Conservation (phyloP, 2,329 filamentous ascomycete genomes). For the Exophiala mesophila region DNA sequence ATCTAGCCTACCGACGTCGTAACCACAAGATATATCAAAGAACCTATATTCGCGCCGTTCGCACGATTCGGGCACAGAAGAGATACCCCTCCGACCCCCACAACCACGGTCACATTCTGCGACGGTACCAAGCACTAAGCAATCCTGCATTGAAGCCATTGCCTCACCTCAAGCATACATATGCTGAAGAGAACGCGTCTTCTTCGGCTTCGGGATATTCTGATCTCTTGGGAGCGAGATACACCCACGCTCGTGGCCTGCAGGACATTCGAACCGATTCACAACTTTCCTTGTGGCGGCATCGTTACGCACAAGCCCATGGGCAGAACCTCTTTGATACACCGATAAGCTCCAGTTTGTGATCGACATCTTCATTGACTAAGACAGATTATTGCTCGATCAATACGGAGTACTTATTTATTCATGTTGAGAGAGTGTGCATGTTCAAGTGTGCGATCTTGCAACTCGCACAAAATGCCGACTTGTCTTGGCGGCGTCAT, state of each 20-base stretch:
- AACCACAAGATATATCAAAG: neutral
- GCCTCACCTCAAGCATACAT: neutral
- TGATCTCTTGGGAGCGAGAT: neutral
- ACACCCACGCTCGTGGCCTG: neutral
- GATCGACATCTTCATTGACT: too few relatives aligned
- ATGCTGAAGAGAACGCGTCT: neutral
- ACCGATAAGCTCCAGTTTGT: neutral
- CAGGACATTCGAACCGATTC: neutral
- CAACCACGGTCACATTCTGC: neutral
- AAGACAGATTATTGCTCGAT: too few relatives aligned
- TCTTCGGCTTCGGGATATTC: neutral
- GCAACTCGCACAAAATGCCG: neutral
- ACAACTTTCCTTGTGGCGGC: neutral
- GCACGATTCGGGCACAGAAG: neutral
- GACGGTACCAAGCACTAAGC: neutral
- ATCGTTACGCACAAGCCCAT: too few relatives aligned
- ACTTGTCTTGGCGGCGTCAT: constrained; percentile 13
- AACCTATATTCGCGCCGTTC: neutral
- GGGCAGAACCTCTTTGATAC: too few relatives aligned
- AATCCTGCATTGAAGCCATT: neutral
- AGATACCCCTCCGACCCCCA: neutral
- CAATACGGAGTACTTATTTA: too few relatives aligned
- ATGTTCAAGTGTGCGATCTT: too few relatives aligned
- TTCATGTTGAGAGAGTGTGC: too few relatives aligned
- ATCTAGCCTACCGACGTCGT: neutral